Evolutionary conservation across 805 yeast genomes (phyloP).

Genomic region (Torulaspora delbrueckii): DNA sequence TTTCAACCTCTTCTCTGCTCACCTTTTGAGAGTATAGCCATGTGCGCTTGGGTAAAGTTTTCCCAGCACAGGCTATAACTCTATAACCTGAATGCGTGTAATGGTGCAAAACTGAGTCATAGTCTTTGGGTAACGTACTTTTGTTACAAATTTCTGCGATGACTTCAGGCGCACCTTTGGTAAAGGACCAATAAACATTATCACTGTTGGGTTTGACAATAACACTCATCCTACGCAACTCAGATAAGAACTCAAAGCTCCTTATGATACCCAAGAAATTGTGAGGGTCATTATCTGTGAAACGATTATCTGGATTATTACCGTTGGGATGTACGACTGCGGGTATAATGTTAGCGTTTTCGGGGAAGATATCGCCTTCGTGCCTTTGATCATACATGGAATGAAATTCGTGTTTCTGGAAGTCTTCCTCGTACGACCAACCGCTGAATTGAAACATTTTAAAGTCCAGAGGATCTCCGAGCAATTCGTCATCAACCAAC

Average conservation of each 20-base stretch:
- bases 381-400: constrained; percentile 38
- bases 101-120: constrained; percentile 64
- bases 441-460: constrained; percentile 90
- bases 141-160: constrained; percentile 72
- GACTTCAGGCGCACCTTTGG: constrained; percentile 97
- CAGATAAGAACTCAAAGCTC: constrained; percentile 77
- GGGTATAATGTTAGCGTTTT: constrained; percentile 43
- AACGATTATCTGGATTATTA: constrained; percentile 28
- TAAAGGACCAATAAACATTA: constrained; percentile 48
- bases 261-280: constrained; percentile 45
- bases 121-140: constrained; percentile 67
- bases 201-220: constrained; percentile 48
- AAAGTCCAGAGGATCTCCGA: constrained; percentile 91
- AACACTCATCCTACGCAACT: constrained; percentile 87
- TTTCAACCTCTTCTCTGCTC: constrained; percentile 63
- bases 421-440: constrained; percentile 72
- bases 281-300: constrained; percentile 35
- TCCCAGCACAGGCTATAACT: constrained; percentile 90
- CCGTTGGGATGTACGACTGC: constrained; percentile 45
- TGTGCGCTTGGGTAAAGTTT: constrained; percentile 41
- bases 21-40: constrained; percentile 48
- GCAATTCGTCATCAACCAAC: constrained; percentile 65
- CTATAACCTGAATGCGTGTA: constrained; percentile 94
- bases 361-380: constrained; percentile 40
- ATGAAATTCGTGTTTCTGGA: constrained; percentile 37